Base-by-base conservation (phyloP, 2,329 filamentous ascomycete genomes). In the Cercospora sp. region DNA sequence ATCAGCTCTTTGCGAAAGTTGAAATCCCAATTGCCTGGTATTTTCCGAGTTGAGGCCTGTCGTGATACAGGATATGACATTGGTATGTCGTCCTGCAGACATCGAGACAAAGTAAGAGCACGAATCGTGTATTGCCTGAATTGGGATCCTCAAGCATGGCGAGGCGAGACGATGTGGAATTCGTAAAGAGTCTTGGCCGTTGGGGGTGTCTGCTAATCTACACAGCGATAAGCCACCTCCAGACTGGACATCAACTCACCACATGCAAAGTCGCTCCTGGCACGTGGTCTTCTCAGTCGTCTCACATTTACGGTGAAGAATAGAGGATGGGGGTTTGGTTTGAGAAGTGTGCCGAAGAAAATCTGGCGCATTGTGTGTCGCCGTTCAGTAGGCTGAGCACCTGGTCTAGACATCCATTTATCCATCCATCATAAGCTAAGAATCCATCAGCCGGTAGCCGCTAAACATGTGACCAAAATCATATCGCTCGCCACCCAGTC, bases 401-500 rank as follows among this genome's bases (percentile, higher is more conserved):
- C 18, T 24, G 18, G 26, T 51, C 57, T 60, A 60, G 45, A 30
- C 16, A 53, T 58, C 30, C 37, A 58, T 43, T 37, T 26, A 24
- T 34, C 18, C 10, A 34, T 12, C 37, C 30, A 21, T 32, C 24
- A 62, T 40, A 26, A 43, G 16, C 60, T 55, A 37, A 24, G n/a
- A 13, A 43, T 55, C 0, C 28, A 9, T 57, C 61, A 53, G 51
- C 24, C 28, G 49, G 16, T 34, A 60, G 16, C 26, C 28, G 9
- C 28, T 61, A 6, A 13, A 57, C 55, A 49, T 10, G 8, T 49
- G 43, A 21, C 21, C 10, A 6, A 51, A 13, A 8, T 67, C 66
- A 67, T 64, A 67, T 64, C 30, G 66, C 62, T 24, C 66, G 66
- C 66, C 66, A 68, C 9, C 66, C 66, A 57, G 57, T 65, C 16